A percentile compares a stretch with the other conserved stretches of the same genome.
phyloP scores from a whole-genome alignment of 495 filamentous ascomycete species.

The Penicillium samsonianum region DNA sequence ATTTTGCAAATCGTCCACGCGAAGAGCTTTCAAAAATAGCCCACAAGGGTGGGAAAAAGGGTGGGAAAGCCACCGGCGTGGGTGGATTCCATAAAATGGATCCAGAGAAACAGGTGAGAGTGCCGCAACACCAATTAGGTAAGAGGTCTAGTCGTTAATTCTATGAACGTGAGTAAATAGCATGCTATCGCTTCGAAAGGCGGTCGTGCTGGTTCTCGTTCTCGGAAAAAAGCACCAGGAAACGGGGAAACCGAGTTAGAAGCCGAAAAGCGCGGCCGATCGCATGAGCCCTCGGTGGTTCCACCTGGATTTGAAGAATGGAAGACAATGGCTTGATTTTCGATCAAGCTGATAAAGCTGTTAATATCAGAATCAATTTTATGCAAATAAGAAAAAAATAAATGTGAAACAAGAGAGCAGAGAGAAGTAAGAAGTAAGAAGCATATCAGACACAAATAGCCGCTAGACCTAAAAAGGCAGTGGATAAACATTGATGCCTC shows the following conservation, averaged over 20 bases:
- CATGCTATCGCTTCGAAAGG: conserved; percentile 54
- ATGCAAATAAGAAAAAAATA: background rate
- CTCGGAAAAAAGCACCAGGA: conserved; percentile 23
- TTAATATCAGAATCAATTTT: background rate
- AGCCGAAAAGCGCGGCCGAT: conserved; percentile 6
- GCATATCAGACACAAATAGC: background rate
- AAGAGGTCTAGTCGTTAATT: background rate
- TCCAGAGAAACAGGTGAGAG: conserved; percentile 49
- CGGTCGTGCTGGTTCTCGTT: conserved; percentile 51
- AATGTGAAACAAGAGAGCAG: background rate
- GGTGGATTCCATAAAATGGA: conserved; percentile 40
- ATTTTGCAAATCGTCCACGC: conserved; percentile 45
- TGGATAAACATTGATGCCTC: conserved; percentile 31
- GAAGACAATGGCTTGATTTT: conserved; percentile 19
- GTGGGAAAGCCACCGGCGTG: conserved; percentile 24
- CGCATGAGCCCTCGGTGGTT: conserved; percentile 23
- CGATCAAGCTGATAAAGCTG: background rate
- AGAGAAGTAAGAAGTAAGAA: background rate
- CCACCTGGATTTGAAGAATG: conserved; percentile 31
- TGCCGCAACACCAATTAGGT: background rate
- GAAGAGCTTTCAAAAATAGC: conserved; percentile 10
- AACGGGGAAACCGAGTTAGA: conserved; percentile 12
- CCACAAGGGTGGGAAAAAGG: conserved; percentile 45
- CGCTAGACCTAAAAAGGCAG: conserved; percentile 28
- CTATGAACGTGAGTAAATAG: conserved; percentile 18